Conservation (phyloP, 345 rosid genomes). For the Dovyalis caffra region DNA sequence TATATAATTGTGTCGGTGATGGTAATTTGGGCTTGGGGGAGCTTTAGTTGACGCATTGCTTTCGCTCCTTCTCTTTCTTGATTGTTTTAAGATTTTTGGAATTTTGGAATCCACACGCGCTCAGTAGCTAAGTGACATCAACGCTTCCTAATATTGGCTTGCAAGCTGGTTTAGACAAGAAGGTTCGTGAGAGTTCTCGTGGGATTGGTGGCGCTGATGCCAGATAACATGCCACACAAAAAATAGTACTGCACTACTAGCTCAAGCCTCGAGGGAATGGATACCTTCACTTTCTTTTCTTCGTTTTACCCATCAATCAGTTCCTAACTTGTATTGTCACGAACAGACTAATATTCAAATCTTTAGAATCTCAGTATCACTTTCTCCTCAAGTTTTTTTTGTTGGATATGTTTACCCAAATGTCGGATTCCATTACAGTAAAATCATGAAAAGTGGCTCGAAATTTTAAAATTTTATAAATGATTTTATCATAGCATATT, state of each 20-base stretch:
- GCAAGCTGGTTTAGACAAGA: background rate
- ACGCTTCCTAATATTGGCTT: constrained; percentile 12
- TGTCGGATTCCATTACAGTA: background rate
- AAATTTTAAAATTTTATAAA: background rate
- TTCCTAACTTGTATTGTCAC: background rate
- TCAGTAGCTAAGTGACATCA: background rate
- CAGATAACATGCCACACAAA: background rate
- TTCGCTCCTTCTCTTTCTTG: background rate
- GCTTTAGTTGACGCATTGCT: background rate
- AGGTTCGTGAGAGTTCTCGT: background rate
- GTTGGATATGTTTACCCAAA: too few relatives aligned
- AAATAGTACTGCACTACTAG: background rate
- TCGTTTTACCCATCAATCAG: background rate
- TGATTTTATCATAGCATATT: background rate
- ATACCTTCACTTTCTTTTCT: background rate
- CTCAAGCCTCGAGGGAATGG: too few relatives aligned
- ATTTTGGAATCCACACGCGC: background rate
- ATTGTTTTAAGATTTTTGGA: background rate
- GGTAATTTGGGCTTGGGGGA: background rate
- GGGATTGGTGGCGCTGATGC: background rate
- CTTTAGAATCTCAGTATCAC: background rate
- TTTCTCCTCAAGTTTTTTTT: background rate
- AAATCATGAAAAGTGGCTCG: background rate
- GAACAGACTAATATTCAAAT: rapidly evolving
- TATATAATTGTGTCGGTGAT: constrained; percentile 17